Base-by-base conservation (phyloP, 352 stramenopile species). In the Phytophthora pluvialis region DNA sequence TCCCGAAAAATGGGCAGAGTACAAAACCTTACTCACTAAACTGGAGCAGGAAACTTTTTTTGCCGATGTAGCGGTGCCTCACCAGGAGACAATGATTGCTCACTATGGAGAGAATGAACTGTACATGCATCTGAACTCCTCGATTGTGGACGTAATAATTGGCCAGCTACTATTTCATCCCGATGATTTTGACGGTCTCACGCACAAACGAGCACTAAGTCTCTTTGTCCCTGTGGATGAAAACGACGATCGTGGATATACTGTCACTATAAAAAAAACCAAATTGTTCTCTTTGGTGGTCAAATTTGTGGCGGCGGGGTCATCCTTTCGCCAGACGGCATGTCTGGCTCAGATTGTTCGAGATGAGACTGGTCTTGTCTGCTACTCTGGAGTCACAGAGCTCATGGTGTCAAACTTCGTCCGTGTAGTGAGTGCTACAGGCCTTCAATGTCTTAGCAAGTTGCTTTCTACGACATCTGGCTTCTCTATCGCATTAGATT, bases 141-240 rank as follows among this genome's bases (percentile, higher is more conserved):
- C 46, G 4, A 54, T 44, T 54, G 13, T 43, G n/a, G 16, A 54
- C n/a, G 32, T 31, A 43, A 42, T 54, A 12, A 43, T 54, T 42
- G 32, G 31, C 3, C 9, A 43, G 13, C 16, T 54, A 26, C 46
- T 54, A 28, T 54, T 54, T 39, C 46, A 54, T 54, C 31, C 32
- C 4, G 46, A 54, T 6, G 46, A 43, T 39, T 5, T 54, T n/a
- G 46, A 54, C 18, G 46, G 46, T 7, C 32, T 32, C 6, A 54
- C 46, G n/a, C 46, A 28, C n/a, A 39, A 21, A 21, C 13, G 29
- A 29, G 46, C 9, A 16, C 16, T 32, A 47, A 47, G 18, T 31
- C 40, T 47, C 4, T 29, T 47, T 31, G 16, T 31, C 1, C 40
- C 40, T 31, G 18, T 47, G 7, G 40, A 47, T n/a, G 40, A 3